phyloP scores from a whole-genome alignment of 1,139 yeast genomes.

The Suhomyces yuchorum region DNA sequence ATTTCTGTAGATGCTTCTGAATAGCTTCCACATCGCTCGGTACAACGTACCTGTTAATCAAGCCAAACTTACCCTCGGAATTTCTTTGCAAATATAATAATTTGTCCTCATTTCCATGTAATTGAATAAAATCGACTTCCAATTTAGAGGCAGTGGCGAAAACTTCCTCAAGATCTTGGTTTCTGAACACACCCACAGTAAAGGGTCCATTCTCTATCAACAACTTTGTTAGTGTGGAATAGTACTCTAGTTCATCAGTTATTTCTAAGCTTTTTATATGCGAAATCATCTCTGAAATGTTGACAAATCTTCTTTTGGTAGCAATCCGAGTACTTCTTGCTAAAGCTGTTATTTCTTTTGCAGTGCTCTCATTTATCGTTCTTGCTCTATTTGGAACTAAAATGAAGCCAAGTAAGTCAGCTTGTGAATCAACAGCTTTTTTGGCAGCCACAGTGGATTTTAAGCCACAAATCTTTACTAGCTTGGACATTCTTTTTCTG shows the following conservation, averaged over 20 bases:
- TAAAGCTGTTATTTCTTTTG: slow-evolving; percentile 51
- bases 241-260: slow-evolving; percentile 33
- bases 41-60: slow-evolving; percentile 69
- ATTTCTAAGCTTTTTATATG: slow-evolving; percentile 21
- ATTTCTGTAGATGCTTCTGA: slow-evolving; percentile 22
- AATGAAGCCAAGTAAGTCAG: slow-evolving; percentile 80
- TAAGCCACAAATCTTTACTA: slow-evolving; percentile 85
- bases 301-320: slow-evolving; percentile 22
- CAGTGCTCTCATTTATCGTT: slow-evolving; percentile 60
- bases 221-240: slow-evolving; percentile 29
- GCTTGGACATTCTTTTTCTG: slow-evolving; percentile 17
- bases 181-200: slow-evolving; percentile 87
- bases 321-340: slow-evolving; percentile 26
- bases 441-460: slow-evolving; percentile 67
- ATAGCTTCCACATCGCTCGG: slow-evolving; percentile 50
- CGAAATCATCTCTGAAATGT: slow-evolving; percentile 24
- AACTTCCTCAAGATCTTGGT: slow-evolving; percentile 72
- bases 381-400: slow-evolving; percentile 81
- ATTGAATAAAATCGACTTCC: slow-evolving; percentile 74
- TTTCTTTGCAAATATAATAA: slow-evolving; percentile 44
- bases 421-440: slow-evolving; percentile 67
- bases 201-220: slow-evolving; percentile 61
- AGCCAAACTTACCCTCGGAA: slow-evolving; percentile 44
- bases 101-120: slow-evolving; percentile 84
- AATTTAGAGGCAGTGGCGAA: slow-evolving; percentile 47